A percentile compares a stretch with the other conserved stretches of the same genome.
These are phyloP conservation scores for Intubia oerlemansii DNA, from an alignment of 2,329 filamentous ascomycete species.

Conservation along the genomic window DNA sequence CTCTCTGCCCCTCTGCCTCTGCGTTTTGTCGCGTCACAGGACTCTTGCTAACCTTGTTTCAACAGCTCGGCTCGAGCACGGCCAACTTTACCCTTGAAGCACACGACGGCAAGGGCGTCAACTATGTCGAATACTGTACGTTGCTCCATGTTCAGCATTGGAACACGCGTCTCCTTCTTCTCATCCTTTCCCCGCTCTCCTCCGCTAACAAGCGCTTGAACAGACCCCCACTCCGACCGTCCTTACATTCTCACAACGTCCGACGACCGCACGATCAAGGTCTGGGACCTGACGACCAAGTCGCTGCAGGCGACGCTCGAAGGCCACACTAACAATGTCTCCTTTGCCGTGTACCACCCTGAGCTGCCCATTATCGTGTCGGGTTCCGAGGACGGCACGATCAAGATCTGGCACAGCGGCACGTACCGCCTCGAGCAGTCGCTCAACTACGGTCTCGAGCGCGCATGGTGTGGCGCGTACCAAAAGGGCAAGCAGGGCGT, in stretches of 20 bases:
- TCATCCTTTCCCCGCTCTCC: too few species aligned
- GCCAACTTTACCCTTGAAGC: constrained; percentile 95
- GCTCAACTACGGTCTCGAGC: constrained; percentile 83
- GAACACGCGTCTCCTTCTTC: too few species aligned
- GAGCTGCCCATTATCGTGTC: constrained; percentile 95
- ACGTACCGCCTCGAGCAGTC: constrained; percentile 94
- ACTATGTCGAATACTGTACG: constrained; percentile 93
- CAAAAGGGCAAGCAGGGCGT: constrained; percentile 88
- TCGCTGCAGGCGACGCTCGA: constrained; percentile 90
- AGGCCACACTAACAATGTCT: constrained; percentile 94
- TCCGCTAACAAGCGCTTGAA: too few species aligned
- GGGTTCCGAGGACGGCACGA: constrained; percentile 88
- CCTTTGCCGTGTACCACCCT: constrained; percentile 93
- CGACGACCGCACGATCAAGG: constrained; percentile 89
- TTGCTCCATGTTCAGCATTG: too few species aligned
- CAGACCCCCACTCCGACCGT: constrained; percentile 51
- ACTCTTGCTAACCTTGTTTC: too few species aligned
- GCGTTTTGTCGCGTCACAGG: too few species aligned
- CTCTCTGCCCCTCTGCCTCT: too few species aligned
- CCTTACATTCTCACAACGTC: constrained; percentile 89
- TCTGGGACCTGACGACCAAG: constrained; percentile 99
- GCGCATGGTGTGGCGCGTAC: constrained; percentile 94
- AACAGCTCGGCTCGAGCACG: constrained; percentile 77
- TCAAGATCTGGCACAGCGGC: constrained; percentile 97
- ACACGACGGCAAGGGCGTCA: constrained; percentile 92